These are phyloP conservation scores for Colletotrichum simmondsii DNA, from an alignment of 2,329 filamentous ascomycete species.

Conservation along the genomic window DNA sequence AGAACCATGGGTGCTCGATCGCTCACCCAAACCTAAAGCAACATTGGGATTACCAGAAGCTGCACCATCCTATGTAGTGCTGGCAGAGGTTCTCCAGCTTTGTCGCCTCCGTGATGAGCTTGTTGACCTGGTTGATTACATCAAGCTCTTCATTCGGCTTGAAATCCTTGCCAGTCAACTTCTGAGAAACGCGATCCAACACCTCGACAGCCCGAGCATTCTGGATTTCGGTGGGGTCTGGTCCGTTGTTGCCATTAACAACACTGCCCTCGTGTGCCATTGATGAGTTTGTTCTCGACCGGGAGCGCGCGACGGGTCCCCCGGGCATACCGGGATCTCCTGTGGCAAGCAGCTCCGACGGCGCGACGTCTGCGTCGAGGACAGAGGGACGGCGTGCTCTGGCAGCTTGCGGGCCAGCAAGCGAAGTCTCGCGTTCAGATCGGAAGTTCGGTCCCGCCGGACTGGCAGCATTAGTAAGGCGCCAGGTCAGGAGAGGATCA, in stretches of 20 bases:
- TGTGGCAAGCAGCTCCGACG: constrained; percentile 66
- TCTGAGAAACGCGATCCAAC: constrained; percentile 90
- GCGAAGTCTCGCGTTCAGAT: constrained; percentile 66
- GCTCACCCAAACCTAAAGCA: background rate
- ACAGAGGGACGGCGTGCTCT: constrained; percentile 76
- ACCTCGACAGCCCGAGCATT: constrained; percentile 95
- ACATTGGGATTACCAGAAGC: constrained; percentile 79
- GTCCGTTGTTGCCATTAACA: constrained; percentile 47
- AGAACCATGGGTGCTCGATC: background rate
- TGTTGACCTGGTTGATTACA: constrained; percentile 90
- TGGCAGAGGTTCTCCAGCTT: constrained; percentile 98
- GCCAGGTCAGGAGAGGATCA: constrained; percentile 98
- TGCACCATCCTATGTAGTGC: constrained; percentile 99
- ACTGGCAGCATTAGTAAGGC: constrained; percentile 75
- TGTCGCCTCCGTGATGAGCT: constrained; percentile 93
- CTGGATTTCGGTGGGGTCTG: constrained; percentile 78
- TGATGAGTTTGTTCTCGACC: constrained; percentile 71
- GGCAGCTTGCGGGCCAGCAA: constrained; percentile 57
- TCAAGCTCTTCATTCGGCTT: constrained; percentile 86
- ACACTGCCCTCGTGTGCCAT: constrained; percentile 48
- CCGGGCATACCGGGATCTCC: constrained; percentile 50
- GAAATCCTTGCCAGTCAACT: constrained; percentile 94
- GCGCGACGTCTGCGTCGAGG: constrained; percentile 70
- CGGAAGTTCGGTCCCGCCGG: constrained; percentile 75
- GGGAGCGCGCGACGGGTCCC: constrained; percentile 58